Conservation (phyloP, 164 flowering plant species). For the Stephania yunnanensis region DNA sequence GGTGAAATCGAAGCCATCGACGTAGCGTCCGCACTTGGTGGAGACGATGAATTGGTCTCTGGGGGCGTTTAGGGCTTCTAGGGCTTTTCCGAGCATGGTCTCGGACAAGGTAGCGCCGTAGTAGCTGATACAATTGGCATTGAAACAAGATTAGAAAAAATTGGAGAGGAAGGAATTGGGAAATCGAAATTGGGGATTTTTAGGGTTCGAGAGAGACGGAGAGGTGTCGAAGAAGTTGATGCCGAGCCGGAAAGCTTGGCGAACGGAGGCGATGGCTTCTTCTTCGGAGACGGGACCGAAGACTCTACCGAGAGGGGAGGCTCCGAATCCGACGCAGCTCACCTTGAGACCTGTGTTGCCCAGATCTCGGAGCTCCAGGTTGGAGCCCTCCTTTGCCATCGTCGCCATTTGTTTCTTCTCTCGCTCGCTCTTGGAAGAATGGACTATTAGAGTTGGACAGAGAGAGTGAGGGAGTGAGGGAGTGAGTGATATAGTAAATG, state of each 20-base stretch:
- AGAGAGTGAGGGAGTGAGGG: too few relatives aligned
- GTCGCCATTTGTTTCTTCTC: slow-evolving; percentile 5
- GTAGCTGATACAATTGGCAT: slow-evolving; percentile 33
- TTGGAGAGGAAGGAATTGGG: not conserved
- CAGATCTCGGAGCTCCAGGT: slow-evolving; percentile 48
- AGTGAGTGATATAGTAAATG: too few relatives aligned
- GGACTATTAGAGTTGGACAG: too few relatives aligned
- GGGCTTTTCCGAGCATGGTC: slow-evolving; percentile 68
- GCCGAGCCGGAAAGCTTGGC: slow-evolving; percentile 68
- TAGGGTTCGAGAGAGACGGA: slow-evolving; percentile 44
- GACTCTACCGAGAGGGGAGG: slow-evolving; percentile 89
- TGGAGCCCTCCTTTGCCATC: not conserved
- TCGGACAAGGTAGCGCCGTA: slow-evolving; percentile 93
- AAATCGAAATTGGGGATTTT: not conserved
- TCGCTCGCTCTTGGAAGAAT: too few relatives aligned
- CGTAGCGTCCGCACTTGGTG: slow-evolving; percentile 86
- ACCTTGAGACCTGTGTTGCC: slow-evolving; percentile 79
- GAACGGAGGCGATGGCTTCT: slow-evolving; percentile 74
- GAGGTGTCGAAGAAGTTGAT: slow-evolving; percentile 98
- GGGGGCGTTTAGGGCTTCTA: slow-evolving; percentile 59
- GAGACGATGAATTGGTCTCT: slow-evolving; percentile 73
- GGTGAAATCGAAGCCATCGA: slow-evolving; percentile 89
- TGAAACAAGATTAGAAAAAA: not conserved
- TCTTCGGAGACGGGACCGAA: slow-evolving; percentile 68
- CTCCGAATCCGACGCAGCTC: slow-evolving; percentile 91